Conservation (phyloP, 352 stramenopile genomes). For the Phytophthora pistaciae region DNA sequence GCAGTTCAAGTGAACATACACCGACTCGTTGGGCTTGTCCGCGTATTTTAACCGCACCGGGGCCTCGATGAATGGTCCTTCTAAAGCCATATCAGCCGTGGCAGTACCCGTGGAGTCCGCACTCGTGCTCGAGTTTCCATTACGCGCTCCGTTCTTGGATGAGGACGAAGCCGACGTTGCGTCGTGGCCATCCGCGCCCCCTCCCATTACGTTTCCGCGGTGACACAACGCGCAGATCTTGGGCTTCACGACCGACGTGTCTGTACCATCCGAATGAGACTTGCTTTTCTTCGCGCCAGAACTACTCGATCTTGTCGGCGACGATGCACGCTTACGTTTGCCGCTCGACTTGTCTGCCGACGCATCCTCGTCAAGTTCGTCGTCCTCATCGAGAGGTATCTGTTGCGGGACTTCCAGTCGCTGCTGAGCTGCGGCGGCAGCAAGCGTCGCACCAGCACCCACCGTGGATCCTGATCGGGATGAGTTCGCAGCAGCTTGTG, state of each 20-base stretch:
- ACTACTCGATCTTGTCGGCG: constrained; percentile 10
- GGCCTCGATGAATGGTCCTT: constrained; percentile 79
- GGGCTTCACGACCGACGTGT: constrained; percentile 18
- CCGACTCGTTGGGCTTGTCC: constrained; percentile 73
- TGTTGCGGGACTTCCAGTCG: constrained; percentile 34
- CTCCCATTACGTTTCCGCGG: constrained; percentile 52
- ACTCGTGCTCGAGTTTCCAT: constrained; percentile 13
- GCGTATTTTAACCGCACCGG: constrained; percentile 78
- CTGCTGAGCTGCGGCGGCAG: constrained; percentile 32
- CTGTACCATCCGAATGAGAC: constrained; percentile 4
- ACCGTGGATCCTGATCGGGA: constrained; percentile 8
- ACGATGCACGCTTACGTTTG: constrained; percentile 44
- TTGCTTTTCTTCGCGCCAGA: constrained; percentile 38
- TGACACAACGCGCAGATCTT: constrained; percentile 76
- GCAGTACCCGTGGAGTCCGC: constrained; percentile 25
- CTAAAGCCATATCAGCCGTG: constrained; percentile 48
- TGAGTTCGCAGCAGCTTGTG: constrained; percentile 14
- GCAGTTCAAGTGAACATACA: constrained; percentile 87
- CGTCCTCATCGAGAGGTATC: constrained; percentile 42
- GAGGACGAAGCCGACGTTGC: neutral
- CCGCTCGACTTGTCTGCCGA: constrained; percentile 18
- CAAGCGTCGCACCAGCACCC: constrained; percentile 22
- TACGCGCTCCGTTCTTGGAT: constrained; percentile 23
- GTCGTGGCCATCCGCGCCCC: constrained; percentile 15
- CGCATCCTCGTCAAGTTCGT: constrained; percentile 26